A percentile compares a stretch with the other conserved stretches of the same genome.
phyloP scores from a whole-genome alignment of 2,329 filamentous ascomycete genomes.

The Thielaviopsis populi region DNA sequence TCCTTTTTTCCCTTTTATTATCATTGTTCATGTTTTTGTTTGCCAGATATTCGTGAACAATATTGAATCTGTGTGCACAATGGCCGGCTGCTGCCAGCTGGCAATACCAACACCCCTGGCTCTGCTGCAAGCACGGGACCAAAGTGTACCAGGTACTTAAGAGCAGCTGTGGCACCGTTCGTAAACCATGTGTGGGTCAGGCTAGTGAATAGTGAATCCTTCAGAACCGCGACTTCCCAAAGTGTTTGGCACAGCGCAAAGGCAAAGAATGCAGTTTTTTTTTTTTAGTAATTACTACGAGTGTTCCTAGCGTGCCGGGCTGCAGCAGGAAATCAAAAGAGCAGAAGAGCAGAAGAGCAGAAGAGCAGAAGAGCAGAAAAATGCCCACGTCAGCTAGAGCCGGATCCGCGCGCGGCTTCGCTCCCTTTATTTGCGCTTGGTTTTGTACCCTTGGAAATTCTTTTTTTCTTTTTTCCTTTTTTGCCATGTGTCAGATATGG shows the following conservation, averaged over 20 bases:
- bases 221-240: not conserved
- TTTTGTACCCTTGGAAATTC: not conserved
- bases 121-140: not conserved
- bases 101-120: not conserved
- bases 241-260: not conserved
- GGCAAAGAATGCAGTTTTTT: not conserved
- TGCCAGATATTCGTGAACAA: not conserved
- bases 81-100: not conserved
- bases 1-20: no score
- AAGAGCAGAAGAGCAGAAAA: not conserved
- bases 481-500: not conserved
- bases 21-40: no score
- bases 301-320: no score
- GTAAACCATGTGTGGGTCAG: not conserved
- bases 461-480: not conserved
- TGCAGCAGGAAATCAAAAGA: no score
- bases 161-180: no score
- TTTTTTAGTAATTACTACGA: not conserved
- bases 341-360: no score
- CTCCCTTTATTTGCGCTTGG: not conserved
- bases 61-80: not conserved
- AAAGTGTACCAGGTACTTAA: not conserved
- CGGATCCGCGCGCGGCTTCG: no score
- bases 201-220: conserved; percentile 1
- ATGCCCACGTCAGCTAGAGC: no score